These are phyloP conservation scores for Huiozyma naganishii DNA, from an alignment of 805 yeast species.

Conservation along the genomic window DNA sequence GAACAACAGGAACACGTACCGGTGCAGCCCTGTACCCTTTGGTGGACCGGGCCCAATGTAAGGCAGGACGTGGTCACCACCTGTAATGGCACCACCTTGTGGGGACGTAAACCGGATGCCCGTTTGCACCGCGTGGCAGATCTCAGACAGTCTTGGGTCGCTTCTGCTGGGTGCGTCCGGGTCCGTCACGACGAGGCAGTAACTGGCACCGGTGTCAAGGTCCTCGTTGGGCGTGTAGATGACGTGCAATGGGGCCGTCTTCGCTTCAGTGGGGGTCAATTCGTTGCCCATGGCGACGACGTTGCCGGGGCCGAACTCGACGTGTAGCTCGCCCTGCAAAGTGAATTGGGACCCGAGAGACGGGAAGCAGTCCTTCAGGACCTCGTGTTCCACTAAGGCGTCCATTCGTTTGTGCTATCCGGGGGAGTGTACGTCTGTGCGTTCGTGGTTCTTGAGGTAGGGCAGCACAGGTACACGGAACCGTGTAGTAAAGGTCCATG, in stretches of 20 bases:
- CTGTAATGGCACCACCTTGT: conserved; percentile 4
- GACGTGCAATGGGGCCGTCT: conserved; percentile 71
- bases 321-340: conserved; percentile 20
- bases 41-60: conserved; percentile 84
- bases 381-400: conserved; percentile 15
- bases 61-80: conserved; percentile 33
- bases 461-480: no score
- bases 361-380: conserved; percentile 19
- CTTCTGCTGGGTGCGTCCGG: conserved; percentile 80
- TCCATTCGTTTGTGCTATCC: not conserved
- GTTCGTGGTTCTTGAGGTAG: no score
- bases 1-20: conserved; percentile 63
- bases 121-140: conserved; percentile 53
- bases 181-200: conserved; percentile 73
- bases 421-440: no score
- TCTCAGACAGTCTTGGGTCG: conserved; percentile 76
- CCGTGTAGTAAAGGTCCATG: no score
- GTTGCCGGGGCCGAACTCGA: conserved; percentile 15
- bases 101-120: conserved; percentile 35
- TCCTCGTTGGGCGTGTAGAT: conserved; percentile 39
- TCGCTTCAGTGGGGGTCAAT: conserved; percentile 42
- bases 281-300: conserved; percentile 71
- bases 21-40: conserved; percentile 64
- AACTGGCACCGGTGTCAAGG: conserved; percentile 18
- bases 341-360: conserved; percentile 7